Evolutionary conservation across 805 yeast species (phyloP).

Genomic region (Debaryomyces tyrocola): DNA sequence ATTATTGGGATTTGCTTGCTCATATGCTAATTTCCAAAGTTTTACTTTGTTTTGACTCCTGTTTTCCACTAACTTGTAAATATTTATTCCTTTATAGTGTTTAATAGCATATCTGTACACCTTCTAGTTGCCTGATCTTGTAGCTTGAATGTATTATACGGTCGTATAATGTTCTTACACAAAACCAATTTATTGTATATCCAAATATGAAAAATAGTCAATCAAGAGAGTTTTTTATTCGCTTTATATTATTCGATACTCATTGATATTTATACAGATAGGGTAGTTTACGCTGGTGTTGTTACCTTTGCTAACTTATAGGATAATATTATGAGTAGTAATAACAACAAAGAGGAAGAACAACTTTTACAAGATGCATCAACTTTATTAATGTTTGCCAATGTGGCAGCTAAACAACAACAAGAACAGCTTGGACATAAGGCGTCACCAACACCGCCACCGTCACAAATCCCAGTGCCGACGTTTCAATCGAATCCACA

Average conservation of each 20-base stretch:
- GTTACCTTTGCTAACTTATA: too few relatives aligned
- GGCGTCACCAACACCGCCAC: conserved; percentile 9
- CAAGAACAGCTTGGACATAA: conserved; percentile 15
- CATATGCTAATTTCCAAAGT: too few relatives aligned
- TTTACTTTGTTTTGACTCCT: too few relatives aligned
- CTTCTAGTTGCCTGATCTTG: not conserved
- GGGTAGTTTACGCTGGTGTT: too few relatives aligned
- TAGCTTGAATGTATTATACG: not conserved
- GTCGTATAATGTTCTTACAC: not conserved
- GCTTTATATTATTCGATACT: too few relatives aligned
- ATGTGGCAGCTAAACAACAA: conserved; percentile 48
- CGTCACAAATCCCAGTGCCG: conserved; percentile 4
- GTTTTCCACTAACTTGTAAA: not conserved
- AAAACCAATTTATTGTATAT: not conserved
- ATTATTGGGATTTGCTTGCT: too few relatives aligned
- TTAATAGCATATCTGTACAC: not conserved
- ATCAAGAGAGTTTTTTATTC: too few relatives aligned
- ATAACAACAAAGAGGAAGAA: conserved; percentile 25
- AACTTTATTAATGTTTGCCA: conserved; percentile 60
- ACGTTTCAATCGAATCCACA: conserved; percentile 3
- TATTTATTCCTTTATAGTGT: not conserved
- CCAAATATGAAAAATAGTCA: too few relatives aligned
- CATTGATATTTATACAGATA: too few relatives aligned
- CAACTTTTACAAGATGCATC: conserved; percentile 60
- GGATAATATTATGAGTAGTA: conserved; percentile 1